A percentile compares a stretch with the other conserved stretches of the same genome.
Conservation (phyloP, 345 rosid genomes). For the Acer yangbiense region DNA sequence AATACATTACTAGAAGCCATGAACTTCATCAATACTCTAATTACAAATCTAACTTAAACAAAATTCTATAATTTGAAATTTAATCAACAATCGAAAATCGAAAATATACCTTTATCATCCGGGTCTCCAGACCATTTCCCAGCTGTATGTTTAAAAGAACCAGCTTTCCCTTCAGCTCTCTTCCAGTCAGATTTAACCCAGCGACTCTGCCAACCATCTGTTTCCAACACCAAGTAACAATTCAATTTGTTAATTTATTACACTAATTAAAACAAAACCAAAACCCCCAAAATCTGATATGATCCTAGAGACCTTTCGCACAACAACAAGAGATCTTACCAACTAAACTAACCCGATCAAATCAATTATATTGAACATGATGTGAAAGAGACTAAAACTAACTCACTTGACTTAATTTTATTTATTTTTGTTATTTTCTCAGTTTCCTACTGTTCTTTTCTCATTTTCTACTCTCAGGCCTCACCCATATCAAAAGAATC, state of each 20-base stretch:
- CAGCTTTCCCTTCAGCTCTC: constrained; percentile 42
- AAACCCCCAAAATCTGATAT: background rate
- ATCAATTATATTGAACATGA: background rate
- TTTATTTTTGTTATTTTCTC: background rate
- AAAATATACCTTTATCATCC: constrained; percentile 37
- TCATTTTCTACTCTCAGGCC: background rate
- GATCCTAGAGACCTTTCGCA: background rate
- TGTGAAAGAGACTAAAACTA: background rate
- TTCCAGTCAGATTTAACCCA: constrained; percentile 54
- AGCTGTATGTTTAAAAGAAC: constrained; percentile 38
- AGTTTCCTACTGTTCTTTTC: background rate
- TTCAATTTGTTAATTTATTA: background rate
- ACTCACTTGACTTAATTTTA: background rate
- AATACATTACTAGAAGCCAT: background rate
- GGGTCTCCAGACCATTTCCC: constrained; percentile 44
- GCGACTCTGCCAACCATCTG: constrained; percentile 48
- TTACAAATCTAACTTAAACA: background rate
- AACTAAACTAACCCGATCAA: background rate
- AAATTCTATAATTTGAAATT: background rate
- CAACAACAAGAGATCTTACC: background rate
- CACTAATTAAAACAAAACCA: background rate
- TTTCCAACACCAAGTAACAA: background rate
- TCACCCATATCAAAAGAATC: no score
- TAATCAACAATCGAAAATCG: background rate
- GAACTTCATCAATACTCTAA: background rate